phyloP scores from a whole-genome alignment of 179 eudicot genomes.

The Silene coronaria region DNA sequence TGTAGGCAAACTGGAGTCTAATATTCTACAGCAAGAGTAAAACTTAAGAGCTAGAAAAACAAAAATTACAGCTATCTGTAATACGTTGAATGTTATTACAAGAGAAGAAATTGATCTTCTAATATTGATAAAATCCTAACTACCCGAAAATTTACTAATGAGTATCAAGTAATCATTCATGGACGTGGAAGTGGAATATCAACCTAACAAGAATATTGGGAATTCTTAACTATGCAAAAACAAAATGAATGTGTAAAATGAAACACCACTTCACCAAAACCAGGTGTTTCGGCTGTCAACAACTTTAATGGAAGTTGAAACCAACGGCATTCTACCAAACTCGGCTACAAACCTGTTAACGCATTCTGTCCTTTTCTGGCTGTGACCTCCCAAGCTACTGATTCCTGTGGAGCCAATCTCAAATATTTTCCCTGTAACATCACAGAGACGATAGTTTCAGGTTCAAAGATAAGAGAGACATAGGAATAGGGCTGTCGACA shows the following conservation, averaged over 20 bases:
- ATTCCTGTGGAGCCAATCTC: slow-evolving; percentile 92
- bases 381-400: slow-evolving; percentile 91
- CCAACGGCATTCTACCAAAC: slow-evolving; percentile 76
- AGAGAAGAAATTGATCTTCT: slow-evolving; percentile 5
- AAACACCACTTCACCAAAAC: slow-evolving; percentile 64
- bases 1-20: not conserved
- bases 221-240: slow-evolving; percentile 17
- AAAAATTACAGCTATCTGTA: not conserved
- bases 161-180: slow-evolving; percentile 20
- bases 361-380: slow-evolving; percentile 53
- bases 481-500: no score
- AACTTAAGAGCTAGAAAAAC: not conserved
- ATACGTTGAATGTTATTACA: not conserved
- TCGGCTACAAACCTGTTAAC: slow-evolving; percentile 59
- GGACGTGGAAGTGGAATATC: slow-evolving; percentile 7
- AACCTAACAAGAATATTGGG: slow-evolving; percentile 17
- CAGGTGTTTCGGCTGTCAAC: slow-evolving; percentile 69
- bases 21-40: not conserved
- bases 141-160: not conserved
- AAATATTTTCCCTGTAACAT: slow-evolving; percentile 56
- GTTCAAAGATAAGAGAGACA: not conserved
- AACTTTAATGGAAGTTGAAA: slow-evolving; percentile 71
- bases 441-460: not conserved
- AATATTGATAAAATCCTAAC: slow-evolving; percentile 13
- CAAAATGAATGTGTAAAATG: slow-evolving; percentile 14